Conservation (phyloP, 768 basidiomycete genomes). For the Mycena metata region DNA sequence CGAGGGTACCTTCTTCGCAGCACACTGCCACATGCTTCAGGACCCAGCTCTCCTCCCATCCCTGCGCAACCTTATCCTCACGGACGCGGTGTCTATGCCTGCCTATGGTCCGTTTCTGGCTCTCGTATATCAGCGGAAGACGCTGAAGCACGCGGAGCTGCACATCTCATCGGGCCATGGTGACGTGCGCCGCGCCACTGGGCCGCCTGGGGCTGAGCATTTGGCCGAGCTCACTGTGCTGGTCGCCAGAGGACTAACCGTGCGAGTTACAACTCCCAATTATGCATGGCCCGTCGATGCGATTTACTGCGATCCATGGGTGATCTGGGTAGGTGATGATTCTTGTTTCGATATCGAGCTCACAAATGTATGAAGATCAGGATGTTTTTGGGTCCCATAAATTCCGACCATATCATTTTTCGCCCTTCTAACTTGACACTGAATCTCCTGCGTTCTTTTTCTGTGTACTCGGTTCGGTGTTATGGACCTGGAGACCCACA, state of each 20-base stretch:
- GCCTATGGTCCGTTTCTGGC: not conserved
- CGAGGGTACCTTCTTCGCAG: not conserved
- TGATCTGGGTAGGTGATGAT: not conserved
- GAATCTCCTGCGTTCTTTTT: too few species aligned
- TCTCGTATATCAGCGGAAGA: not conserved
- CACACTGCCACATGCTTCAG: not conserved
- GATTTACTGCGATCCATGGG: not conserved
- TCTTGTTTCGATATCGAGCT: not conserved
- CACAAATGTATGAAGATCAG: not conserved
- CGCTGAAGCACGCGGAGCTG: slow-evolving; percentile 3
- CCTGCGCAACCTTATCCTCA: not conserved
- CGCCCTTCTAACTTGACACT: slow-evolving; percentile 34
- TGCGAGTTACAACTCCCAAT: not conserved
- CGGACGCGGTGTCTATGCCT: not conserved
- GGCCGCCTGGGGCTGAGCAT: not conserved
- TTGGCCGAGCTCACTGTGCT: not conserved
- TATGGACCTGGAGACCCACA: too few species aligned
- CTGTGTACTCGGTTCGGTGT: too few species aligned
- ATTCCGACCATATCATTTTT: not conserved
- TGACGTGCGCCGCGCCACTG: not conserved
- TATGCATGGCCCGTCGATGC: not conserved
- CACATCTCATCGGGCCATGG: not conserved
- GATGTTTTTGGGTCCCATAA: not conserved
- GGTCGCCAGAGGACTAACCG: not conserved
- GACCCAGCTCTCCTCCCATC: not conserved